Evolutionary conservation across 23 red algal species (phyloP).

Genomic region (Pyropia haitanensis): DNA sequence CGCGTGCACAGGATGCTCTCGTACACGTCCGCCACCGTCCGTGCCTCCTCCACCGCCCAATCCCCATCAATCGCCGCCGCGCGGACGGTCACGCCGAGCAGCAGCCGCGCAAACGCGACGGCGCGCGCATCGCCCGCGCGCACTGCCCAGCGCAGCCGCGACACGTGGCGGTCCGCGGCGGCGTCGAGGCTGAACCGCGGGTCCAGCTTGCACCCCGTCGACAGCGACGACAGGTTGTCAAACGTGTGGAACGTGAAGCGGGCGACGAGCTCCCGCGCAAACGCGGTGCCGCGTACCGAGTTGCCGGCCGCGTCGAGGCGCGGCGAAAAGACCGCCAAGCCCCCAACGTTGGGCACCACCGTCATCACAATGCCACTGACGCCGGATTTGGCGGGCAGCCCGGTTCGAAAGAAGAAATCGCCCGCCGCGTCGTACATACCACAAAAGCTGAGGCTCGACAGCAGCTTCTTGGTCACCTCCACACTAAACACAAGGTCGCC

Average conservation of each 20-base stretch:
- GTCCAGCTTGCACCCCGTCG: slow-evolving; percentile 39
- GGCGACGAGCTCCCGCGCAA: slow-evolving; percentile 19
- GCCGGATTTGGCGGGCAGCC: slow-evolving; percentile 34
- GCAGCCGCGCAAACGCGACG: slow-evolving; percentile 14
- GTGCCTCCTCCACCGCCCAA: not conserved
- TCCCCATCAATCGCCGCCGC: slow-evolving; percentile 6
- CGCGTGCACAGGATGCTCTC: slow-evolving; percentile 1
- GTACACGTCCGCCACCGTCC: not conserved
- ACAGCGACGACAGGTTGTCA: slow-evolving; percentile 35
- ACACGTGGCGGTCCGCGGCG: slow-evolving; percentile 14
- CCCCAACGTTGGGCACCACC: slow-evolving; percentile 44
- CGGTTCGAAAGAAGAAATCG: slow-evolving; percentile 48
- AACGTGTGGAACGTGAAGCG: slow-evolving; percentile 40
- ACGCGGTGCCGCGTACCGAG: slow-evolving; percentile 26
- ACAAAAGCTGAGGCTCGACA: slow-evolving; percentile 29
- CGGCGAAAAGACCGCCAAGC: slow-evolving; percentile 29
- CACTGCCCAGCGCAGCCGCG: slow-evolving; percentile 32
- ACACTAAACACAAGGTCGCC: slow-evolving; percentile 27
- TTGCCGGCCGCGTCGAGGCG: slow-evolving; percentile 35
- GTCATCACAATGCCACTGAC: slow-evolving; percentile 35
- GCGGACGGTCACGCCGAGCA: slow-evolving; percentile 10
- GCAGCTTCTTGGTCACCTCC: slow-evolving; percentile 27
- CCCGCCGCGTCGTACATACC: slow-evolving; percentile 42
- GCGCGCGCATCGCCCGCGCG: slow-evolving; percentile 24
- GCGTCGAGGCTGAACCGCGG: slow-evolving; percentile 33